phyloP scores from a whole-genome alignment of 495 filamentous ascomycete genomes.

The Aspergillus saccharolyticus region DNA sequence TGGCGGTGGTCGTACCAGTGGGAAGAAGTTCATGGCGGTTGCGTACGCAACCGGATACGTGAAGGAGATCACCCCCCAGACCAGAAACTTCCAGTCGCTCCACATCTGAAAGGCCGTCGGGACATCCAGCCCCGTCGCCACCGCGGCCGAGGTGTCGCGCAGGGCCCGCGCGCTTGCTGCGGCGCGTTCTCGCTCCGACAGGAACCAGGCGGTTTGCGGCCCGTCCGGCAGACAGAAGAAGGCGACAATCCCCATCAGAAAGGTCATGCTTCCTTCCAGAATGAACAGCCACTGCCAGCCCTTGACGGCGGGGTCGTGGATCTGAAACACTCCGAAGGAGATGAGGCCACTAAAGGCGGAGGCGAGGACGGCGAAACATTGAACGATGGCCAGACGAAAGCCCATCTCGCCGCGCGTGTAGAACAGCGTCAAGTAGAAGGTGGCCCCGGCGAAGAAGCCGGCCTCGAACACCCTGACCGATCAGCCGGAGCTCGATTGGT shows the following conservation, averaged over 20 bases:
- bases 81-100: slow-evolving; percentile 32
- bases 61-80: slow-evolving; percentile 31
- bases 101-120: slow-evolving; percentile 28
- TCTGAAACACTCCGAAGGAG: slow-evolving; percentile 67
- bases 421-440: slow-evolving; percentile 55
- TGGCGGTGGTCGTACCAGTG: slow-evolving; percentile 17
- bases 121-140: slow-evolving; percentile 22
- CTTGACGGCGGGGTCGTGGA: slow-evolving; percentile 43
- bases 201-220: slow-evolving; percentile 54
- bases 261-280: slow-evolving; percentile 60
- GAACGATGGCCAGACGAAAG: slow-evolving; percentile 65
- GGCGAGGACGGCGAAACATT: slow-evolving; percentile 63
- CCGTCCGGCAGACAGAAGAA: slow-evolving; percentile 59
- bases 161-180: slow-evolving; percentile 24
- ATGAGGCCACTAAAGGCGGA: slow-evolving; percentile 62
- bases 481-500: slow-evolving; percentile 33
- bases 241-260: slow-evolving; percentile 54
- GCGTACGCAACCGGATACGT: slow-evolving; percentile 34
- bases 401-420: slow-evolving; percentile 61
- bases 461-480: slow-evolving; percentile 51
- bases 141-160: slow-evolving; percentile 27
- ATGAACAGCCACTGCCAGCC: slow-evolving; percentile 72
- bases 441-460: slow-evolving; percentile 56
- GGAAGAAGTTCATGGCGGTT: slow-evolving; percentile 33
- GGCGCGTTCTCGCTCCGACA: slow-evolving; percentile 50